phyloP scores from a whole-genome alignment of 345 rosid species.

The Pistacia atlantica region DNA sequence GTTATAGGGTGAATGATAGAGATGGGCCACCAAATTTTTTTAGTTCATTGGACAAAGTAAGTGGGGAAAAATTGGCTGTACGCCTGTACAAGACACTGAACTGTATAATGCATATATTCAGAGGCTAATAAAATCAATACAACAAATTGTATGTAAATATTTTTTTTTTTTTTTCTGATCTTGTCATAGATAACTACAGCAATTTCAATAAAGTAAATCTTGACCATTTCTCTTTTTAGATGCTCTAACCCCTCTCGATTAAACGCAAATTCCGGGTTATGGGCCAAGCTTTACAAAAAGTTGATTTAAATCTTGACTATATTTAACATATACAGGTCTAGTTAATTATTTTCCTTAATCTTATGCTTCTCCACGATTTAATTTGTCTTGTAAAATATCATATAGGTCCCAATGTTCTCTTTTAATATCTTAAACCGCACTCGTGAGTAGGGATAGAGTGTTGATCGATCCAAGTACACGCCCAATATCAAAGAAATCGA shows the following conservation, averaged over 20 bases:
- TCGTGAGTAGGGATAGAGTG: too few species aligned
- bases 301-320: too few species aligned
- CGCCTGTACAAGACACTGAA: slow-evolving; percentile 10
- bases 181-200: neutral
- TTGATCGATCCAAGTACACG: too few species aligned
- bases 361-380: too few species aligned
- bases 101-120: slow-evolving; percentile 21
- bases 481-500: too few species aligned
- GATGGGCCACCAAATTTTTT: slow-evolving; percentile 14
- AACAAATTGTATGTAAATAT: slow-evolving; percentile 17
- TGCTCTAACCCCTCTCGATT: neutral
- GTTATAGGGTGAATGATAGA: slow-evolving; percentile 16
- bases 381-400: too few species aligned
- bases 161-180: neutral
- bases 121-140: slow-evolving; percentile 22
- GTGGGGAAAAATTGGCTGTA: neutral
- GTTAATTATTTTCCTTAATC: too few species aligned
- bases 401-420: neutral
- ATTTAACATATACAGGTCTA: too few species aligned
- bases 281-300: neutral
- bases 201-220: neutral
- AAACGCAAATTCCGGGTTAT: neutral
- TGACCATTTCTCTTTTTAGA: neutral
- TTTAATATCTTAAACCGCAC: too few species aligned
- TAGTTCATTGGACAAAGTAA: slow-evolving; percentile 15